A percentile compares a stretch with the other conserved stretches of the same genome.
phyloP scores from a whole-genome alignment of 306 rosid species.

The Cercis canadensis region DNA sequence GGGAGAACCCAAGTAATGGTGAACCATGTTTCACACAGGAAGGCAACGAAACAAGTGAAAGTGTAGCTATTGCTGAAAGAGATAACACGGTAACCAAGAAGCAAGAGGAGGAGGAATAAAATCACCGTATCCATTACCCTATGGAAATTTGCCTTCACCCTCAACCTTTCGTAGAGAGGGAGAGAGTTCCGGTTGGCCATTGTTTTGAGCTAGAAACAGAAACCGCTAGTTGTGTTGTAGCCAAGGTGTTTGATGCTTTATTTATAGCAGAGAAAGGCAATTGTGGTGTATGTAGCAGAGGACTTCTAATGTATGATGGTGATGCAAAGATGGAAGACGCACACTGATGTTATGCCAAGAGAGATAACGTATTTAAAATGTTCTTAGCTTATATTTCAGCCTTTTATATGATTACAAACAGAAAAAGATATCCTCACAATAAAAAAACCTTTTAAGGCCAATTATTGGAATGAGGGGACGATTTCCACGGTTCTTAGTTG shows the following conservation, averaged over 20 bases:
- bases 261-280: neutral
- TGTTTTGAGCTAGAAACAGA: neutral
- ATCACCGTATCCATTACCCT: conserved; percentile 41
- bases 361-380: too few species aligned
- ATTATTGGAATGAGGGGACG: too few species aligned
- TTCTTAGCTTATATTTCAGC: too few species aligned
- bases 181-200: conserved; percentile 9
- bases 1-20: conserved; percentile 46
- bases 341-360: too few species aligned
- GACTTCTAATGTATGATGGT: too few species aligned
- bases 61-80: conserved; percentile 18
- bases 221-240: neutral
- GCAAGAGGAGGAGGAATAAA: conserved; percentile 46
- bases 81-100: conserved; percentile 50
- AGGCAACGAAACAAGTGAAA: conserved; percentile 57
- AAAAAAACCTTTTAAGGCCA: too few species aligned
- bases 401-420: too few species aligned
- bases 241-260: neutral
- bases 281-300: too few species aligned
- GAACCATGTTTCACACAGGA: conserved; percentile 70
- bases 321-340: too few species aligned
- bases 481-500: too few species aligned
- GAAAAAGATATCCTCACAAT: too few species aligned
- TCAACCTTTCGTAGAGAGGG: conserved; percentile 46
- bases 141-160: conserved; percentile 13